These are phyloP conservation scores for Pseudonectria buxi DNA, from an alignment of 2,329 filamentous ascomycete species.

Conservation along the genomic window DNA sequence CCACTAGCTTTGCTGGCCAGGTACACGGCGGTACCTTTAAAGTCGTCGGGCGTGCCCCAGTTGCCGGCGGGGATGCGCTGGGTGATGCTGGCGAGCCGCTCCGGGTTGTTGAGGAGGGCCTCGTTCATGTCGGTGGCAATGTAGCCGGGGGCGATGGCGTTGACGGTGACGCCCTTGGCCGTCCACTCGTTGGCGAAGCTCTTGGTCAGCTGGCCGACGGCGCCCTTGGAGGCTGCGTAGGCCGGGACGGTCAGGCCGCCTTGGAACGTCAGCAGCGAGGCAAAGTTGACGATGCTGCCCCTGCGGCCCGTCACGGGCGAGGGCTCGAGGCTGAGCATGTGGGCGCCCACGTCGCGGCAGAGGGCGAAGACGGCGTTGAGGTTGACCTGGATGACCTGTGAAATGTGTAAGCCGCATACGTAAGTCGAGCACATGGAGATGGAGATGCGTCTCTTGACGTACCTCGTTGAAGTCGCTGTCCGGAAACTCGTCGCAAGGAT, in stretches of 20 bases:
- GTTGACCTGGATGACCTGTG: slow-evolving; percentile 75
- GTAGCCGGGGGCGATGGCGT: slow-evolving; percentile 85
- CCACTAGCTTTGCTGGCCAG: slow-evolving; percentile 68
- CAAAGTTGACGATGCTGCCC: slow-evolving; percentile 78
- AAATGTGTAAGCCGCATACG: slow-evolving; percentile 2
- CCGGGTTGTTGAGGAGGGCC: slow-evolving; percentile 67
- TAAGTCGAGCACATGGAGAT: background rate
- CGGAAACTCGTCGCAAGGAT: slow-evolving; percentile 69
- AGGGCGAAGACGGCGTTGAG: slow-evolving; percentile 74
- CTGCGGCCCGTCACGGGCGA: slow-evolving; percentile 45
- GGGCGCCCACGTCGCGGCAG: slow-evolving; percentile 67
- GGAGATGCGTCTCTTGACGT: background rate
- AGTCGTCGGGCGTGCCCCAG: slow-evolving; percentile 81
- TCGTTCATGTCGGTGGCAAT: slow-evolving; percentile 93
- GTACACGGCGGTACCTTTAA: slow-evolving; percentile 75
- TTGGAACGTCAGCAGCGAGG: slow-evolving; percentile 74
- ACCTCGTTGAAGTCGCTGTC: slow-evolving; percentile 69
- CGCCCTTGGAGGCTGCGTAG: slow-evolving; percentile 81
- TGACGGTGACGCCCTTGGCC: slow-evolving; percentile 70
- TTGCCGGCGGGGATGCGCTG: slow-evolving; percentile 75
- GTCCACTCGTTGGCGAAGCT: slow-evolving; percentile 84
- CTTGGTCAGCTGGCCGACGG: slow-evolving; percentile 78
- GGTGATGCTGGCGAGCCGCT: slow-evolving; percentile 65
- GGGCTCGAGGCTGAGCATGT: slow-evolving; percentile 59
- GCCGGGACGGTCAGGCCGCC: slow-evolving; percentile 84